A percentile compares a stretch with the other conserved stretches of the same genome.
These are phyloP conservation scores for Aspergillus sclerotiicarbonarius DNA, from an alignment of 495 filamentous ascomycete genomes.

Conservation along the genomic window DNA sequence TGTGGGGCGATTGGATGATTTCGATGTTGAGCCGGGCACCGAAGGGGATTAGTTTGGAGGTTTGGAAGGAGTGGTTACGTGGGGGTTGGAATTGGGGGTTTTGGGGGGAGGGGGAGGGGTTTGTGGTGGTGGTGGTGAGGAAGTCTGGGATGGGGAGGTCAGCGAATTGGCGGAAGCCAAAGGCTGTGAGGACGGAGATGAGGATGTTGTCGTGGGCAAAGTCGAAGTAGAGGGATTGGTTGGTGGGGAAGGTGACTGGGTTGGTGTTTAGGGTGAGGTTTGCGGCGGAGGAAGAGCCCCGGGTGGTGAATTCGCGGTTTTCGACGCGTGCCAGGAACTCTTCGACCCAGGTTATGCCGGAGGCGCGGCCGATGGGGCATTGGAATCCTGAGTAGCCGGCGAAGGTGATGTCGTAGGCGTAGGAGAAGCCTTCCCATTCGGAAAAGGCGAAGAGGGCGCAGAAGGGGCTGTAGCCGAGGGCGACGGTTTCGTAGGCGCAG, in stretches of 20 bases:
- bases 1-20: constrained; percentile 55
- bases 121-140: background rate
- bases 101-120: background rate
- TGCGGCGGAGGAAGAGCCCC: constrained; percentile 35
- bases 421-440: constrained; percentile 52
- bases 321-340: constrained; percentile 57
- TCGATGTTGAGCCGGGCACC: constrained; percentile 63
- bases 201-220: constrained; percentile 35
- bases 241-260: constrained; percentile 44
- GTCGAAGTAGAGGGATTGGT: constrained; percentile 47
- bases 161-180: constrained; percentile 53
- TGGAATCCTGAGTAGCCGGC: constrained; percentile 51
- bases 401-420: constrained; percentile 56
- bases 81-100: constrained; percentile 27
- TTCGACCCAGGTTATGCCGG: constrained; percentile 59
- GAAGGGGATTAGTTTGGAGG: constrained; percentile 59
- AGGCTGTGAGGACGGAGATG: constrained; percentile 42
- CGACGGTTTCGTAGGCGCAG: constrained; percentile 58
- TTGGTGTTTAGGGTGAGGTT: constrained; percentile 53
- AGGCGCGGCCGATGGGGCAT: constrained; percentile 54
- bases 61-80: constrained; percentile 48
- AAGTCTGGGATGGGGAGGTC: constrained; percentile 37
- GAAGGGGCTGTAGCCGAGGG: constrained; percentile 56
- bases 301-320: constrained; percentile 48
- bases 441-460: constrained; percentile 50